These are phyloP conservation scores for Omphalotus olearius DNA, from an alignment of 1,284 basidiomycete genomes.

Conservation along the genomic window DNA sequence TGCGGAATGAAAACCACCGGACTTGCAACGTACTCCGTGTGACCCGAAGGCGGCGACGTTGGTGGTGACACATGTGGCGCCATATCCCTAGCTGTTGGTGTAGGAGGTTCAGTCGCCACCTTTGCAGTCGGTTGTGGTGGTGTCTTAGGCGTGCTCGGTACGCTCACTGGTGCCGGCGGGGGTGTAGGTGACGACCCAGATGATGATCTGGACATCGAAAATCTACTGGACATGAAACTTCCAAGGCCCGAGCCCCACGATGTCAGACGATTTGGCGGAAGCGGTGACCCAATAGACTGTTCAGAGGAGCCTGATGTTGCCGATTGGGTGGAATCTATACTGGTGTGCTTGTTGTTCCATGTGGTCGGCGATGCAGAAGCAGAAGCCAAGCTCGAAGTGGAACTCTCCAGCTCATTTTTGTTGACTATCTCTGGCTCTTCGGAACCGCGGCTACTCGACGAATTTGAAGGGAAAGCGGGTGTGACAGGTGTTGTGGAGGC, in stretches of 20 bases:
- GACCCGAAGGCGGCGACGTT: too few relatives aligned
- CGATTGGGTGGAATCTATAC: constrained; percentile 3
- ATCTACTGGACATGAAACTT: constrained; percentile 11
- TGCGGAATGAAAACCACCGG: too few relatives aligned
- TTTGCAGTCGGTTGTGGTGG: background rate
- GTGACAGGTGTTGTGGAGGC: constrained; percentile 27
- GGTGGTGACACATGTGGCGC: background rate
- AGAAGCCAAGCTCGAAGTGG: background rate
- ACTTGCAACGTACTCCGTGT: too few relatives aligned
- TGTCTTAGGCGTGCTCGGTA: background rate
- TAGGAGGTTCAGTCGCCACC: constrained; percentile 1
- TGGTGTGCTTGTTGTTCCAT: constrained; percentile 3
- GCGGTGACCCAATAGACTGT: background rate
- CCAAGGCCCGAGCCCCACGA: constrained; percentile 15
- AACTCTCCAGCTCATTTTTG: constrained; percentile 11
- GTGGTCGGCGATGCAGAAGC: background rate
- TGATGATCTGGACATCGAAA: constrained; percentile 10
- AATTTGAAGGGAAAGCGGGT: constrained; percentile 1
- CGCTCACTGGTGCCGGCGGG: background rate
- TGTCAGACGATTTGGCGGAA: constrained; percentile 1
- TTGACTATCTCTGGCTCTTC: constrained; percentile 12
- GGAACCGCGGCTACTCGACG: background rate
- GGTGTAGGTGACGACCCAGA: constrained; percentile 1
- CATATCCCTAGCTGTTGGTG: constrained; percentile 1
- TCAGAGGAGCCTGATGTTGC: constrained; percentile 1